Base-by-base conservation (phyloP, 768 basidiomycete species). In the Lentinula detonsa region DNA sequence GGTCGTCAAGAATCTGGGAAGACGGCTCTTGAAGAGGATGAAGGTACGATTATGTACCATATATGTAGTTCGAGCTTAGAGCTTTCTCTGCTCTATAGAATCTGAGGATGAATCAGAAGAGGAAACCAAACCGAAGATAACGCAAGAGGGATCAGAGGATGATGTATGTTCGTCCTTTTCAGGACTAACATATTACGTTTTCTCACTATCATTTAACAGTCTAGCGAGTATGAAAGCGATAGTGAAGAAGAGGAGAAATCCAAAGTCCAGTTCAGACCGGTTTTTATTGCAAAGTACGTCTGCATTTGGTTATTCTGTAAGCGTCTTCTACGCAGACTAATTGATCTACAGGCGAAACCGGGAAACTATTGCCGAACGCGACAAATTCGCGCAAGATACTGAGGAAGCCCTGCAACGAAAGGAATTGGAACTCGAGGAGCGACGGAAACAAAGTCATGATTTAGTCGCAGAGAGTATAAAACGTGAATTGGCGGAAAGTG, bases 391-490 rank as follows among this genome's bases (percentile, higher is more conserved):
- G 11, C 78, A 86, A 56, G 88, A 93, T 64, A 84, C 86, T 0
- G 93, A 96, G 71, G 93, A 93, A 67, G 79, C 85, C 6, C 68
- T 84, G 56, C 80, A 78, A 68, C 82, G 78, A 70, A 87, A 88
- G 64, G 90, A 91, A 56, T 76, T 81, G 39, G 90, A 93, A 72
- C 82, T 84, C 1, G 91, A 92, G 69, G 87, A 95, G 69, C 83
- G 94, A 54, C 85, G 88, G 70, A 87, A 89, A 68, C 90, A 96
- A 67, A 91, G 90, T 62, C 93, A 97, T 65, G 86, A 94, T 66
- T 76, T 99, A 65, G 96, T 97, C 15, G 97, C 93, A 0, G 95
- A 98, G 73, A 95, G 88, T 65, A 97, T 99, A 65, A 82, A 83
- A 63, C 82, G 95, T 23, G 96, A 98, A 75, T 74, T 99, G 31